Conservation (phyloP, 352 stramenopile genomes). For the Thraustochytrium striatum region DNA sequence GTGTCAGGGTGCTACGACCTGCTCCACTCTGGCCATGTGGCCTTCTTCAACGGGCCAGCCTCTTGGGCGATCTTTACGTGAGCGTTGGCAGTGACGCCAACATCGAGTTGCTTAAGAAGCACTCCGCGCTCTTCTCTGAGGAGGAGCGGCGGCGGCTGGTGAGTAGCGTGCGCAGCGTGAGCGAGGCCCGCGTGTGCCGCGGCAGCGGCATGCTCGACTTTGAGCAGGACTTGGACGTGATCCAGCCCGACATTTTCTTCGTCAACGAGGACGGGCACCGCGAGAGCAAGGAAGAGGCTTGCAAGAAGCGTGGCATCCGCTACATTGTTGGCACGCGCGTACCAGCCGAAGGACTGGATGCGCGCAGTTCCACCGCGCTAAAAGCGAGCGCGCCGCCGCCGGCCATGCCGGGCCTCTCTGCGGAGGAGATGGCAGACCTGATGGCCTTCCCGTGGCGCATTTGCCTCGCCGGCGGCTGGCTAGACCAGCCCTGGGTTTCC, state of each 20-base stretch:
- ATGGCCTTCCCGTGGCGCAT: slow-evolving; percentile 35
- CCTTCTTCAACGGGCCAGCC: slow-evolving; percentile 29
- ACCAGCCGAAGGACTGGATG: slow-evolving; percentile 7
- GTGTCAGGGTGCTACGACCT: slow-evolving; percentile 42
- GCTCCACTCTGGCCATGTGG: slow-evolving; percentile 33
- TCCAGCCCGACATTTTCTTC: slow-evolving; percentile 43
- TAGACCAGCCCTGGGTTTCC: slow-evolving; percentile 40
- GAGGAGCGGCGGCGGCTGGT: slow-evolving; percentile 24
- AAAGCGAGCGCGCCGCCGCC: neutral
- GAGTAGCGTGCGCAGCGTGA: neutral
- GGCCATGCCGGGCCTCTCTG: neutral
- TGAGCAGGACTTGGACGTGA: slow-evolving; percentile 23
- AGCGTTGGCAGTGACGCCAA: slow-evolving; percentile 41
- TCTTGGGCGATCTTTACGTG: slow-evolving; percentile 32
- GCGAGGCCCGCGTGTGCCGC: slow-evolving; percentile 21
- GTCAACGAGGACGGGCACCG: slow-evolving; percentile 41
- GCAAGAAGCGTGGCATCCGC: slow-evolving; percentile 8
- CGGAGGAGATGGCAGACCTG: slow-evolving; percentile 2
- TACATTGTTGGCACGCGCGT: slow-evolving; percentile 28
- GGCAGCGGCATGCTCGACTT: slow-evolving; percentile 44
- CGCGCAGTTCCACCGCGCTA: slow-evolving; percentile 22
- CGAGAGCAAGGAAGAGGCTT: slow-evolving; percentile 20
- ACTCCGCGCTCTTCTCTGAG: slow-evolving; percentile 15
- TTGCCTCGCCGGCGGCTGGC: slow-evolving; percentile 32
- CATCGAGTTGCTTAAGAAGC: slow-evolving; percentile 19